Percentiles rank a stretch among this genome's conserved stretches.
Conservation (phyloP, 2,329 filamentous ascomycete species). For the Helotiales sp. region DNA sequence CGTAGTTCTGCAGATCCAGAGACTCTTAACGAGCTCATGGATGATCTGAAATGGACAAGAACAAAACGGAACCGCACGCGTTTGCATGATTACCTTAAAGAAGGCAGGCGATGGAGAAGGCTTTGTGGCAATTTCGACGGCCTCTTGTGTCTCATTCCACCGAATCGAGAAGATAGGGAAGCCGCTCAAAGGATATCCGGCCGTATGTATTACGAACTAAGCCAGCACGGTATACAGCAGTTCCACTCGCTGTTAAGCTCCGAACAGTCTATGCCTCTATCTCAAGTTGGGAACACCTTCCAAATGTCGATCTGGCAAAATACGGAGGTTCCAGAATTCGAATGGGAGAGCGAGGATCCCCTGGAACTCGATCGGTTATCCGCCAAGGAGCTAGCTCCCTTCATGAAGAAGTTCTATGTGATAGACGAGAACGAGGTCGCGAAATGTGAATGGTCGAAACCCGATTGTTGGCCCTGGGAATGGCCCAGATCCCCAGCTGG, state of each 20-base stretch:
- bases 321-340: constrained; percentile 12
- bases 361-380: constrained; percentile 15
- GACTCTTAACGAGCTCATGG: constrained; percentile 16
- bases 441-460: constrained; percentile 18
- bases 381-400: constrained; percentile 10
- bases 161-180: constrained; percentile 16
- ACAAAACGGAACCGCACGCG: constrained; percentile 10
- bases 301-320: constrained; percentile 18
- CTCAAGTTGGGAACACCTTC: constrained; percentile 12
- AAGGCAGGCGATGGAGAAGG: constrained; percentile 19
- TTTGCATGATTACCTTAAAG: constrained; percentile 20
- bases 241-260: constrained; percentile 17
- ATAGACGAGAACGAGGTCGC: not conserved
- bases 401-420: constrained; percentile 11
- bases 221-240: constrained; percentile 9
- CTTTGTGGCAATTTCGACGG: constrained; percentile 17
- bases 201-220: constrained; percentile 17
- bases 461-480: constrained; percentile 20
- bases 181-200: constrained; percentile 10
- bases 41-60: constrained; percentile 9
- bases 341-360: constrained; percentile 15
- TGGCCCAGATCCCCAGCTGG: constrained; percentile 15
- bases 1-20: constrained; percentile 10
- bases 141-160: constrained; percentile 21
- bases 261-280: constrained; percentile 16